Base-by-base conservation (phyloP, 1,284 basidiomycete species). In the Earliella scabrosa region DNA sequence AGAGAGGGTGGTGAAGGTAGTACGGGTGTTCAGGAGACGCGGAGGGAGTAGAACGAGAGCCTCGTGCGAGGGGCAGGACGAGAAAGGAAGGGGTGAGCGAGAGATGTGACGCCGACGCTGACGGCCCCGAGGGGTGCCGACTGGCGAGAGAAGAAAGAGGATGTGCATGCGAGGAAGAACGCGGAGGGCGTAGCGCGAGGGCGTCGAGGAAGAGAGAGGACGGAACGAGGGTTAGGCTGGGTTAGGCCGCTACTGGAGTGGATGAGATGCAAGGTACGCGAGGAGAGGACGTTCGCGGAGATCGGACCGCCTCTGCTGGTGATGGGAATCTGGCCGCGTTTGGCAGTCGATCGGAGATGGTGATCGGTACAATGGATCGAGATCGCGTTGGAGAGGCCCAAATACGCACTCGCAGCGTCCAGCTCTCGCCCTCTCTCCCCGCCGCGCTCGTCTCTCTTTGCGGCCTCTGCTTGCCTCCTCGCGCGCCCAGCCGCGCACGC, bases 281-380 rank as follows among this genome's bases (percentile, higher is more conserved):
- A 31, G 7, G 13, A 31, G 29, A 13, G n/a, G n/a, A n/a, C n/a
- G 6, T 14, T 26, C 21, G 40, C 40, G 40, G 40, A 41, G 40
- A 14, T 31, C 45, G 45, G 45, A 23, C 45, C 44, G 45, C 32
- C 18, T 23, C n/a, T n/a, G n/a, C n/a, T n/a, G n/a, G n/a, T n/a
- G n/a, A n/a, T n/a, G n/a, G n/a, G n/a, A n/a, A n/a, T n/a, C n/a
- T n/a, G 16, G 26, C 43, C 14, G 18, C 26, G 21, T 44, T 18
- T 24, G 27, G 43, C 16, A 31, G 18, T 24, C 14, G 43, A 45
- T 45, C 44, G 45, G 29, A 46, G 16, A 31, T 21, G 24, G 13
- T 44, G 44, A 45, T 45, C n/a, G 44, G 27, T 32, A 11, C 31
- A 46, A 35, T 35, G 45, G 45, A 46, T 46, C 54, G 54, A 52